Conservation (phyloP, 2,329 filamentous ascomycete species). For the Mycosphaerella arachidis region DNA sequence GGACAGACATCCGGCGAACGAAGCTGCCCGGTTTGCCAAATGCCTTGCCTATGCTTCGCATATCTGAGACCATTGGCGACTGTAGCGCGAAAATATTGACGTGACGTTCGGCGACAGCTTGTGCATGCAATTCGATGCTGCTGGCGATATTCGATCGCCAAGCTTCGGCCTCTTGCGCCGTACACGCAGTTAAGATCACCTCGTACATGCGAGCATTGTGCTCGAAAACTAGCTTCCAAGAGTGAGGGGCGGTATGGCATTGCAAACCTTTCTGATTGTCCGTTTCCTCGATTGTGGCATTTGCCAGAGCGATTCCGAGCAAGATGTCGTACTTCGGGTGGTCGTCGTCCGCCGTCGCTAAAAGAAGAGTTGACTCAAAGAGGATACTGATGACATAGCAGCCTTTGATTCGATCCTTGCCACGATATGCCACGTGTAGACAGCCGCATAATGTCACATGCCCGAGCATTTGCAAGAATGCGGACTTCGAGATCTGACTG, state of each 20-base stretch:
- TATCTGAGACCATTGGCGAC: conserved; percentile 62
- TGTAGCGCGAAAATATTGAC: conserved; percentile 50
- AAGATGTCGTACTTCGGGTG: conserved; percentile 67
- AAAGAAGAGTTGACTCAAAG: conserved; percentile 74
- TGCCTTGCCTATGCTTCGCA: conserved; percentile 69
- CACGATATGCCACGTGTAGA: conserved; percentile 78
- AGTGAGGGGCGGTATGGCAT: conserved; percentile 79
- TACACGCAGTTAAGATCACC: conserved; percentile 81
- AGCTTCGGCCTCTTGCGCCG: conserved; percentile 68
- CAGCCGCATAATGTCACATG: conserved; percentile 77
- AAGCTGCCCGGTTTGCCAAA: conserved; percentile 66
- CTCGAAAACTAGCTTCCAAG: conserved; percentile 89
- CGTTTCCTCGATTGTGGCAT: conserved; percentile 63
- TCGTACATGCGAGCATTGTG: conserved; percentile 73
- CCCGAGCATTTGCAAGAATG: conserved; percentile 70
- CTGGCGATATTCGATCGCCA: conserved; percentile 69
- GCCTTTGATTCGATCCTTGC: conserved; percentile 61
- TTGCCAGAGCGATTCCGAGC: conserved; percentile 66
- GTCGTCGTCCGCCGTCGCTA: conserved; percentile 64
- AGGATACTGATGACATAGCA: conserved; percentile 80
- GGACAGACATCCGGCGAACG: conserved; percentile 69
- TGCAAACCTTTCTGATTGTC: conserved; percentile 77
- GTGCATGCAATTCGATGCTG: conserved; percentile 47
- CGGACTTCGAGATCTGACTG: conserved; percentile 55
- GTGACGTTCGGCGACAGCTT: conserved; percentile 47